Base-by-base conservation (phyloP, 345 rosid genomes). In the Populus pruinosa region DNA sequence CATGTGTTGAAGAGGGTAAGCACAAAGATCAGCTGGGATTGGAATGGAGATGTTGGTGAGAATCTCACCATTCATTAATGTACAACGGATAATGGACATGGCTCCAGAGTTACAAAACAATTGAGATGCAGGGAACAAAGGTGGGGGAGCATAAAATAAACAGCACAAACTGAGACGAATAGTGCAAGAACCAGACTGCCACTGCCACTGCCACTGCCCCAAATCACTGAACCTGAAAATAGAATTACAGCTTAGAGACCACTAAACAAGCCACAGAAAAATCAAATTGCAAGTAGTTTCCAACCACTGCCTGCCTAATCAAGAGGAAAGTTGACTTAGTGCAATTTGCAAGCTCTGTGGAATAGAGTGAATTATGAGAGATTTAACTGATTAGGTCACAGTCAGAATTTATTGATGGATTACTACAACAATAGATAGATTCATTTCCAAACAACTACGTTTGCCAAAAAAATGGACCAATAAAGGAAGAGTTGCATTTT, bases 171-270 rank as follows among this genome's bases (percentile, higher is more conserved):
- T 25, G 59, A 70, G 73, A 14, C 50, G 8, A 18, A 50, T 33
- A 31, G 38, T 49, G 33, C 63, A 31, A 55, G 2, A 43, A 27
- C 41, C 41, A 27, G 47, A 68, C 73, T 50, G 36, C 61, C 11
- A 31, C 38, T 29, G 38, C 73, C 59, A 66, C 74, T 20, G 55
- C 64, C 63, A n/a, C n/a, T n/a, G n/a, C n/a, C n/a, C 74, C 59
- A 38, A 33, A 47, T 44, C 35, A 35, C 76, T 64, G 38, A 44
- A 79, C 81, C 76, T 77, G 79, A 63, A 76, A 63, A 43, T 76
- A 66, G 20, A 12, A 59, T 36, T 47, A 35, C 50, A 16, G 55
- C 39, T 29, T 55, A 47, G 50, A 47, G 50, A 18, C 4, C 16
- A 47, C 17, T 14, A 12, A 12, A 13, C 18, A 47, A 47, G 50